Evolutionary conservation across 768 basidiomycete genomes (phyloP).

Genomic region (Tylopilus sp.): DNA sequence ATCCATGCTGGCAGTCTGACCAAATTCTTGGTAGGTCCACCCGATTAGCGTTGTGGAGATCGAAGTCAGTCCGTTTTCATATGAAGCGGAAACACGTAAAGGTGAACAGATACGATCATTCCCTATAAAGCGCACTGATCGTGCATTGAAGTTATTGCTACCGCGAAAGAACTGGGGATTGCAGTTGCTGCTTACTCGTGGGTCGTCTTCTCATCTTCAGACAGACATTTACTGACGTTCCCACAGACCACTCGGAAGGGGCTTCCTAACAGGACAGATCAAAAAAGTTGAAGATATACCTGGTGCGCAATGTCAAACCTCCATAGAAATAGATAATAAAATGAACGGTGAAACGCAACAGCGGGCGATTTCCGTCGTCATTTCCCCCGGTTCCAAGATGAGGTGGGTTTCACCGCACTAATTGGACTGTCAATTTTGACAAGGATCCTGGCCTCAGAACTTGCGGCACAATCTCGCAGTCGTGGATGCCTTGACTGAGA

Average conservation of each 20-base stretch:
- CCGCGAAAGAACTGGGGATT: slow-evolving; percentile 52
- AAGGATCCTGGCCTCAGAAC: slow-evolving; percentile 22
- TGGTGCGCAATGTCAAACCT: slow-evolving; percentile 11
- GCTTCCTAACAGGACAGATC: slow-evolving; percentile 48
- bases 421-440: neutral
- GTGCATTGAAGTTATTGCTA: slow-evolving; percentile 42
- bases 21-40: slow-evolving; percentile 38
- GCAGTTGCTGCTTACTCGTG: slow-evolving; percentile 59
- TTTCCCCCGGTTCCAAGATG: slow-evolving; percentile 43
- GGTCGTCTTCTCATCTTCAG: slow-evolving; percentile 10
- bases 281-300: slow-evolving; percentile 36
- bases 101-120: slow-evolving; percentile 19
- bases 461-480: slow-evolving; percentile 41
- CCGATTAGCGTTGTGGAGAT: slow-evolving; percentile 63
- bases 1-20: neutral
- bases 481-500: slow-evolving; percentile 38
- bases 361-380: slow-evolving; percentile 38
- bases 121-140: neutral
- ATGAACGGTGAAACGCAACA: slow-evolving; percentile 9
- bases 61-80: slow-evolving; percentile 60
- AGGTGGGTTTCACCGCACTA: slow-evolving; percentile 23
- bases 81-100: slow-evolving; percentile 48
- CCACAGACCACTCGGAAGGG: slow-evolving; percentile 47
- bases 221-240: neutral
- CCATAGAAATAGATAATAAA: neutral